A percentile compares a stretch with the other conserved stretches of the same genome.
These are phyloP conservation scores for Tetrapisispora arboricola DNA, from an alignment of 805 yeast genomes.

Conservation along the genomic window DNA sequence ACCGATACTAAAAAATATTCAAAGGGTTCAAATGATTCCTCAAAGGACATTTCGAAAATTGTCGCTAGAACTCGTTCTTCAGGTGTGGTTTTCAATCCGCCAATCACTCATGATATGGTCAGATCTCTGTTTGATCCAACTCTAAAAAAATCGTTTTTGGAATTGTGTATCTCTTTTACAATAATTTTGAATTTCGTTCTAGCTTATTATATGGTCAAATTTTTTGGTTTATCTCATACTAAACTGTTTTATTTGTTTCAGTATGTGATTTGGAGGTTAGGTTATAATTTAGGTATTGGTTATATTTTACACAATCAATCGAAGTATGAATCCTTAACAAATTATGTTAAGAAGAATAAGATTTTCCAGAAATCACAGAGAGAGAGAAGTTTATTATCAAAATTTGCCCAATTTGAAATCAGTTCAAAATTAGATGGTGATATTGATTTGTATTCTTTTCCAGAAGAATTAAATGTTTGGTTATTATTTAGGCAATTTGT, in stretches of 20 bases:
- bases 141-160: slow-evolving; percentile 55
- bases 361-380: slow-evolving; percentile 35
- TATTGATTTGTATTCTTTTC: slow-evolving; percentile 35
- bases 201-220: slow-evolving; percentile 22
- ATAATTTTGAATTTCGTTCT: slow-evolving; percentile 30
- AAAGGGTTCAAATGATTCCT: not conserved
- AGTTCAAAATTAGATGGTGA: slow-evolving; percentile 34
- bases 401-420: slow-evolving; percentile 37
- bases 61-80: slow-evolving; percentile 26
- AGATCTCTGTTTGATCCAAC: slow-evolving; percentile 72
- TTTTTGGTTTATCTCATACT: slow-evolving; percentile 12
- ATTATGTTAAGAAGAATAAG: slow-evolving; percentile 37
- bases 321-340: slow-evolving; percentile 41
- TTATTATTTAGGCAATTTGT: slow-evolving; percentile 67
- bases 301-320: slow-evolving; percentile 56
- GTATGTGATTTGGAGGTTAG: slow-evolving; percentile 64
- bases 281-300: slow-evolving; percentile 78
- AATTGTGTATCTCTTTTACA: slow-evolving; percentile 44
- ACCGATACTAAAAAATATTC: not conserved
- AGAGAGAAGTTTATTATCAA: slow-evolving; percentile 26
- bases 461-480: slow-evolving; percentile 79
- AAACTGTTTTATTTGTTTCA: slow-evolving; percentile 38
- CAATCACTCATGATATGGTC: slow-evolving; percentile 72
- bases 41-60: not conserved
- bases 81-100: slow-evolving; percentile 28